phyloP scores from a whole-genome alignment of 345 rosid species.

The Heritiera fomes region DNA sequence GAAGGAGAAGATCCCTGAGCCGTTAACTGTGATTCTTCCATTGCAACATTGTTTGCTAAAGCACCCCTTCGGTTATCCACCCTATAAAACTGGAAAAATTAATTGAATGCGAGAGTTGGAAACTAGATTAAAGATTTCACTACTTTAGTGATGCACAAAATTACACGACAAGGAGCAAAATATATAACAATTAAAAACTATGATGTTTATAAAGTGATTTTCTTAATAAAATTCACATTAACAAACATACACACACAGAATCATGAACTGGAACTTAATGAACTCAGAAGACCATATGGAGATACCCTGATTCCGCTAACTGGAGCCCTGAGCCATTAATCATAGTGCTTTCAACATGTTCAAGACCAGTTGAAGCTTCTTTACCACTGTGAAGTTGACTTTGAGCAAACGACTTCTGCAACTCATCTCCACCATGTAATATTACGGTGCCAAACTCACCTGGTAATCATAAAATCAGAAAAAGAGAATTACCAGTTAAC shows the following conservation, averaged over 20 bases:
- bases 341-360: constrained; percentile 36
- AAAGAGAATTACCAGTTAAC: neutral
- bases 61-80: constrained; percentile 40
- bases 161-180: neutral
- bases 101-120: constrained; percentile 3
- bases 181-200: no score
- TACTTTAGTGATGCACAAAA: neutral
- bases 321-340: constrained; percentile 38
- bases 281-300: neutral
- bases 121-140: neutral
- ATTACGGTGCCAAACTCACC: constrained; percentile 88
- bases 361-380: constrained; percentile 38
- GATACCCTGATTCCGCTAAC: constrained; percentile 46
- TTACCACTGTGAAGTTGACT: constrained; percentile 36
- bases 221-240: neutral
- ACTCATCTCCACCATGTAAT: constrained; percentile 63
- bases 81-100: constrained; percentile 33
- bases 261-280: constrained; percentile 4
- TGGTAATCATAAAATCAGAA: constrained; percentile 29
- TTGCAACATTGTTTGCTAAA: constrained; percentile 34
- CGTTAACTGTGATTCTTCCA: constrained; percentile 37
- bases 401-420: constrained; percentile 28
- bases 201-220: no score
- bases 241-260: neutral
- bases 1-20: constrained; percentile 34